phyloP scores from a whole-genome alignment of 352 stramenopile species.

The Blastocystis hominis region DNA sequence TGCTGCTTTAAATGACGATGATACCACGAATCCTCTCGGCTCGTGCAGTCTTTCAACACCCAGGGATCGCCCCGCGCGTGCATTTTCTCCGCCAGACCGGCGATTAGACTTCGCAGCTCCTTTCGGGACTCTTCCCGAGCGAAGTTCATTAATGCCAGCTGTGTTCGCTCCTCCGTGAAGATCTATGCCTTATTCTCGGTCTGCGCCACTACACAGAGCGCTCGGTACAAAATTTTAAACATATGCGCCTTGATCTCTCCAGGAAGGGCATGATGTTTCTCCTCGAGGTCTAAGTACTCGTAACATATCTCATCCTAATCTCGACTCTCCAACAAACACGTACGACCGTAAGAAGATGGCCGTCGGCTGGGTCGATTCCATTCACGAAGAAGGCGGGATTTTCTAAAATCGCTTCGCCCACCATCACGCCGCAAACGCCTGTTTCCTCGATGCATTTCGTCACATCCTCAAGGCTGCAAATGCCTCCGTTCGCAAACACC shows the following conservation, averaged over 20 bases:
- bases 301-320: slow-evolving; percentile 33
- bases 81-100: slow-evolving; percentile 5
- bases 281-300: slow-evolving; percentile 31
- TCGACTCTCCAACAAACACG: background rate
- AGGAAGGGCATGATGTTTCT: background rate
- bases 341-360: slow-evolving; percentile 6
- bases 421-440: slow-evolving; percentile 7
- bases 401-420: slow-evolving; percentile 37
- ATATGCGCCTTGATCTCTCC: slow-evolving; percentile 40
- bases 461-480: background rate
- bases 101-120: background rate
- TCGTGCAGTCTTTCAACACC: slow-evolving; percentile 18
- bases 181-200: background rate
- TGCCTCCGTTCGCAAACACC: slow-evolving; percentile 30
- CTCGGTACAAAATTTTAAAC: slow-evolving; percentile 39
- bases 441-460: background rate
- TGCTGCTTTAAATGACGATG: slow-evolving; percentile 1
- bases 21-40: slow-evolving; percentile 40
- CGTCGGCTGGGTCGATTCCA: background rate
- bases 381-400: slow-evolving; percentile 27
- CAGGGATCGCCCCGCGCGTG: background rate
- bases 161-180: background rate
- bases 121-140: background rate
- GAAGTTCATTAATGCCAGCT: slow-evolving; percentile 4
- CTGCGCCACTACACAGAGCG: background rate